A percentile compares a stretch with the other conserved stretches of the same genome.
These are phyloP conservation scores for Tylopilus orsonianus DNA, from an alignment of 1,284 basidiomycete genomes.

Conservation along the genomic window DNA sequence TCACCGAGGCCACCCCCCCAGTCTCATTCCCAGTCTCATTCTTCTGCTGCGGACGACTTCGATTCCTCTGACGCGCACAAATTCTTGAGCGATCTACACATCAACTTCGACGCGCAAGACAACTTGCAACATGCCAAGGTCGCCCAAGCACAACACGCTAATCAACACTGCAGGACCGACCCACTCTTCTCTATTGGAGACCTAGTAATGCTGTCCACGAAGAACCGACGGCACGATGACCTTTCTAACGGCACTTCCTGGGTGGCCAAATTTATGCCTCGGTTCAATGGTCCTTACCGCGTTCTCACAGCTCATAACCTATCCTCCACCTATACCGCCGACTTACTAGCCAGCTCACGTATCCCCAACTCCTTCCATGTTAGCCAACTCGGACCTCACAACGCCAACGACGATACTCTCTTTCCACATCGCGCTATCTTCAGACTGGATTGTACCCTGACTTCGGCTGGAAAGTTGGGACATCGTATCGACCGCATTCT, in stretches of 20 bases:
- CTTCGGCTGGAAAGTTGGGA: no score
- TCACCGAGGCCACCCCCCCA: constrained; percentile 16
- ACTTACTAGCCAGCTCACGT: neutral
- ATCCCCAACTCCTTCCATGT: neutral
- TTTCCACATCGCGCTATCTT: no score
- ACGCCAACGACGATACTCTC: neutral
- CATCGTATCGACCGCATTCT: no score
- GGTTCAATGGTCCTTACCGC: neutral
- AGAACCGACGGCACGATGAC: neutral
- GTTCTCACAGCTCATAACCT: neutral
- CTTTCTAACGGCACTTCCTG: neutral
- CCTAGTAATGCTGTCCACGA: neutral
- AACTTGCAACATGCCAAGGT: neutral
- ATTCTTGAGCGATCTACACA: neutral
- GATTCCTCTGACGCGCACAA: neutral
- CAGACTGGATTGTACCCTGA: no score
- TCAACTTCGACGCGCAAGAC: neutral
- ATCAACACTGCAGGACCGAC: neutral
- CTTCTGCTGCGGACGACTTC: neutral
- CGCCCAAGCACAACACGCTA: neutral
- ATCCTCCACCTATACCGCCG: neutral
- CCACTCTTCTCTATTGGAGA: neutral
- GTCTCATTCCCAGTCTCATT: no score
- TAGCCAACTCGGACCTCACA: neutral
- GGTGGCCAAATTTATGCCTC: neutral